Base-by-base conservation (phyloP, 2,329 filamentous ascomycete genomes). In the Thelonectria blattea region DNA sequence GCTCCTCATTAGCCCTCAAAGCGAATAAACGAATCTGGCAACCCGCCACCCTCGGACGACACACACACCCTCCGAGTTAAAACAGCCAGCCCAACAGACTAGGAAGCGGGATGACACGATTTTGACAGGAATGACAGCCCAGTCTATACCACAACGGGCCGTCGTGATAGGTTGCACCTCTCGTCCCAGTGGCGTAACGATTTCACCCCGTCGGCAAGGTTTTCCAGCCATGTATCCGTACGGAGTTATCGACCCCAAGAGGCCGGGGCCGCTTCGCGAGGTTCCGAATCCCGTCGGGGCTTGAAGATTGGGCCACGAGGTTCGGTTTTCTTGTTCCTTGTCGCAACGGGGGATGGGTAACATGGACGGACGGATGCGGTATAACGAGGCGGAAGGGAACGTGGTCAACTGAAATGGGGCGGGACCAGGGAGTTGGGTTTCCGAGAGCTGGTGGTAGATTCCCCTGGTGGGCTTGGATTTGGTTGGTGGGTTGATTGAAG, bases 51-150 rank as follows among this genome's bases (percentile, higher is more conserved):
- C 27, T 30, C 27, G 5, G 5, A 7, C 27, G 27, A 30, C 27
- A 6, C 27, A 2, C 27, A 4, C 27, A 2, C 27, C 27, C 8
- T 7, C 22, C 22, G 6, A 10, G 27, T n/a, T n/a, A n/a, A n/a
- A n/a, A n/a, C n/a, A n/a, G n/a, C n/a, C n/a, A n/a, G n/a, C n/a
- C n/a, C 27, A 24, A 24, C 27, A 48, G 18, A 22, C 48, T 56
- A 51, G 20, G 6, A 41, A 18, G 47, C 47, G 53, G 57, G 43
- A 48, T 47, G 47, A 37, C 8, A 30, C 27, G 27, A 30, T 7
- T 30, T 30, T 30, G 27, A 30, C 32, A 48, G 47, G 52, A 55
- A 55, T 60, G 57, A 46, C 22, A 52, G 22, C 5, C 42, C 17
- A 37, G 41, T 22, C 48, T 15, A 48, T 47, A 1, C 14, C 46